Evolutionary conservation across 1,284 basidiomycete genomes (phyloP).

Genomic region (Wallemia ichthyophaga): DNA sequence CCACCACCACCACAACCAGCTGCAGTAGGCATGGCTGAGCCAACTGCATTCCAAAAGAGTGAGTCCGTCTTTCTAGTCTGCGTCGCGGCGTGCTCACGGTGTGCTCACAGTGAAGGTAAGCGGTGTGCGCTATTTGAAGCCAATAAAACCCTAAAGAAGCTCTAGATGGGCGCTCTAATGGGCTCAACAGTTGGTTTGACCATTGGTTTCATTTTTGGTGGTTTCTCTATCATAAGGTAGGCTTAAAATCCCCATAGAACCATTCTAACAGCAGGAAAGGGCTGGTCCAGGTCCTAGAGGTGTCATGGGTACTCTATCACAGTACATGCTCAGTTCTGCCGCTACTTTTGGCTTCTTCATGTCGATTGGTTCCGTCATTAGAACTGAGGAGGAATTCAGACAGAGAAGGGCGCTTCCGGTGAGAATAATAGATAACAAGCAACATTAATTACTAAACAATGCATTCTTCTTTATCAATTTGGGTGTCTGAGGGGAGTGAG

Average conservation of each 20-base stretch:
- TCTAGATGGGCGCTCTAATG: neutral
- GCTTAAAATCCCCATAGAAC: slow-evolving; percentile 8
- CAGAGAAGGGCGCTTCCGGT: neutral
- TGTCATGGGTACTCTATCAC: slow-evolving; percentile 53
- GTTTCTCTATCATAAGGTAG: slow-evolving; percentile 60
- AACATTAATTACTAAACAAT: neutral
- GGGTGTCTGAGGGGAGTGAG: neutral
- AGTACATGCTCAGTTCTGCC: slow-evolving; percentile 75
- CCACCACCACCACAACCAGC: neutral
- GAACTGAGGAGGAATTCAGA: neutral
- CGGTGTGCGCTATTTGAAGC: neutral
- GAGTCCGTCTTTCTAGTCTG: neutral
- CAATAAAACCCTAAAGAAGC: neutral
- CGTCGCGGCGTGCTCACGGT: neutral
- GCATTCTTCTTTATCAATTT: neutral
- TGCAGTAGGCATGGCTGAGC: neutral
- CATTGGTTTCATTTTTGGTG: slow-evolving; percentile 84
- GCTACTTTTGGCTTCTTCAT: slow-evolving; percentile 64
- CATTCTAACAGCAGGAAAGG: slow-evolving; percentile 18
- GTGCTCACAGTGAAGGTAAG: neutral
- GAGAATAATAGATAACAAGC: neutral
- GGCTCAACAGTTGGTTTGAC: slow-evolving; percentile 37
- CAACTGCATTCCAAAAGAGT: neutral
- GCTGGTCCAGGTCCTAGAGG: slow-evolving; percentile 64
- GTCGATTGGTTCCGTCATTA: slow-evolving; percentile 38